Conservation (phyloP, 495 filamentous ascomycete genomes). For the Lentithecium fluviatile region DNA sequence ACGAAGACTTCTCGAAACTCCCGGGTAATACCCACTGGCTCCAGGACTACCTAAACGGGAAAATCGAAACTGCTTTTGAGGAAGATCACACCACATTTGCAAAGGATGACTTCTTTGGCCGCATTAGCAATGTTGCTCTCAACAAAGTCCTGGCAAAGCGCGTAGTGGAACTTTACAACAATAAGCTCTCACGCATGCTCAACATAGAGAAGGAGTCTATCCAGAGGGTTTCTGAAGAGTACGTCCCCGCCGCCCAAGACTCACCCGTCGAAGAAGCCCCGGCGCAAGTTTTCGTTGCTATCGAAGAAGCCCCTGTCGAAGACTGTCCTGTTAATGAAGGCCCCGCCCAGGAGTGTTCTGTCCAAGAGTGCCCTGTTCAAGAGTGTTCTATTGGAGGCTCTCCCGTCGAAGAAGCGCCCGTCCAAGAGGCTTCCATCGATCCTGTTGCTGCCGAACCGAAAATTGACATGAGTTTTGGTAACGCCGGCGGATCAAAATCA, state of each 20-base stretch:
- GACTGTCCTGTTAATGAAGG: neutral
- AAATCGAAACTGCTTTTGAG: constrained; percentile 10
- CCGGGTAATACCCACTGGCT: constrained; percentile 1
- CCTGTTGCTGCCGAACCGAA: too few species aligned
- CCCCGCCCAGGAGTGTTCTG: neutral
- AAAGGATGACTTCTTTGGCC: constrained; percentile 2
- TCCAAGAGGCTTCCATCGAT: too few species aligned
- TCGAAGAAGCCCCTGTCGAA: constrained; percentile 3
- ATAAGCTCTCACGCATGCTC: constrained; percentile 3
- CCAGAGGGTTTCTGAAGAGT: constrained; percentile 13
- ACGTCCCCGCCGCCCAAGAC: neutral
- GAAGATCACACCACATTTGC: constrained; percentile 3
- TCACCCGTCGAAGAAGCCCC: neutral
- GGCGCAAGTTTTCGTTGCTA: neutral
- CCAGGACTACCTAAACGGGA: constrained; percentile 11
- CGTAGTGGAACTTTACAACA: constrained; percentile 11
- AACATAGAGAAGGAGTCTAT: neutral
- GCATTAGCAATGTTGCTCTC: constrained; percentile 14
- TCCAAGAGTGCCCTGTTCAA: too few species aligned
- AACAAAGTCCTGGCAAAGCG: constrained; percentile 8
- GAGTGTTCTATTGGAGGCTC: too few species aligned
- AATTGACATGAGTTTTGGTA: too few species aligned
- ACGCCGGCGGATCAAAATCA: too few species aligned
- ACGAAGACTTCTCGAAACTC: constrained; percentile 2
- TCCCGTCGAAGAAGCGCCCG: too few species aligned